Evolutionary conservation across 225 moss, liverwort and hornwort species (phyloP).

Genomic region (Climacium dendroides): DNA sequence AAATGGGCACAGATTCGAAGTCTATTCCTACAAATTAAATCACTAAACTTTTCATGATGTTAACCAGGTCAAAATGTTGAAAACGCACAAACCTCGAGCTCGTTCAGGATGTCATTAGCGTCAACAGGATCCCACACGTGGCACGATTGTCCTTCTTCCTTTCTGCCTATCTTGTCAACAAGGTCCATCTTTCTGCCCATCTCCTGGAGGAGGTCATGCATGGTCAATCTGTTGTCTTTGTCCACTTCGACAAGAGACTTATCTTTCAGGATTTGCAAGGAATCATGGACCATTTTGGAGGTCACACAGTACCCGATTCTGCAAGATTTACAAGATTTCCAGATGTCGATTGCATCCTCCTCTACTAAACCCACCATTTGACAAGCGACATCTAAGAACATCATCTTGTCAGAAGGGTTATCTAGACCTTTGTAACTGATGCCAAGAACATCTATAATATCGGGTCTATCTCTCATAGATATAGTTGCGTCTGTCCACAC

Average conservation of each 20-base stretch:
- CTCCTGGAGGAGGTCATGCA: constrained; percentile 13
- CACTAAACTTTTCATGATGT: neutral
- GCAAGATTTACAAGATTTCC: constrained; percentile 3
- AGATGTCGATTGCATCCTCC: constrained; percentile 13
- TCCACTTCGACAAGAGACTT: constrained; percentile 3
- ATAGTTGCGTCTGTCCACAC: constrained; percentile 1
- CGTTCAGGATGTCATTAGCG: neutral
- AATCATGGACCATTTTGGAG: neutral
- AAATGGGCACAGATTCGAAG: neutral
- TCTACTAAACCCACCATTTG: constrained; percentile 1
- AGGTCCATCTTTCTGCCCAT: constrained; percentile 7
- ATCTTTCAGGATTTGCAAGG: neutral
- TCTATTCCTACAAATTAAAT: neutral
- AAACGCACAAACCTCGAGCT: neutral
- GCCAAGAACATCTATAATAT: neutral
- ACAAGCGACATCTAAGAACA: constrained; percentile 29
- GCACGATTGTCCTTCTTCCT: neutral
- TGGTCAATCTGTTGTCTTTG: neutral
- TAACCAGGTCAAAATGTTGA: neutral
- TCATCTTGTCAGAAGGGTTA: neutral
- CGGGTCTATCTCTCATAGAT: neutral
- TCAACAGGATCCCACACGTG: neutral
- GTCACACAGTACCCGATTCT: neutral
- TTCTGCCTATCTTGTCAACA: neutral
- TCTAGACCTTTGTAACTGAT: constrained; percentile 17